Percentiles rank a stretch among this genome's conserved stretches.
These are phyloP conservation scores for Brettanomyces naardenensis DNA, from an alignment of 805 yeast genomes.

Conservation along the genomic window DNA sequence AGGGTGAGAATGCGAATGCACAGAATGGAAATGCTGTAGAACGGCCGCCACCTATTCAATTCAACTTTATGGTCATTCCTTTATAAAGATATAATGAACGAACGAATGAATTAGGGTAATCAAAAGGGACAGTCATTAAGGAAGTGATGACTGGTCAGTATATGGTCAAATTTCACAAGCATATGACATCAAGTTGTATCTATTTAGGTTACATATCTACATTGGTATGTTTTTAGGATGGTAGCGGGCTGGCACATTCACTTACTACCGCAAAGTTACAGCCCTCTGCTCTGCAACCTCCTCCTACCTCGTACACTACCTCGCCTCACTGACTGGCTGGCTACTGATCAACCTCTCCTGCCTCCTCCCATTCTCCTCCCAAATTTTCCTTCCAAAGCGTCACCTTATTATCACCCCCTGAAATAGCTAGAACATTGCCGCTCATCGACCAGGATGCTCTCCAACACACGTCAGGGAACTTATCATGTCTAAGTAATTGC, in stretches of 20 bases:
- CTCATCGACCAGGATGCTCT: conserved; percentile 96
- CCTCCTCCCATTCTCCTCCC: conserved; percentile 91
- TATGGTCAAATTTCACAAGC: neutral
- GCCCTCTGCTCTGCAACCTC: too few relatives aligned
- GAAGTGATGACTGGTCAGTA: neutral
- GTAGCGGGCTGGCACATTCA: too few relatives aligned
- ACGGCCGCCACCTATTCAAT: conserved; percentile 10
- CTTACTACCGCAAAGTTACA: too few relatives aligned
- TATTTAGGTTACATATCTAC: neutral
- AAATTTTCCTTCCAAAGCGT: conserved; percentile 95
- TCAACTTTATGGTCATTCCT: conserved; percentile 22
- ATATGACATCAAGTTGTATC: too few relatives aligned
- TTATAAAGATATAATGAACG: conserved; percentile 7
- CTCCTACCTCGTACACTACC: too few relatives aligned
- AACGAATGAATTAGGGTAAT: too few relatives aligned
- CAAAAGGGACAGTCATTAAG: too few relatives aligned
- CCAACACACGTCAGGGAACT: conserved; percentile 97
- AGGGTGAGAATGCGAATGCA: conserved; percentile 3
- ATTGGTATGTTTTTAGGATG: too few relatives aligned
- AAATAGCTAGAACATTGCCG: conserved; percentile 90
- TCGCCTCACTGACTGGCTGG: neutral
- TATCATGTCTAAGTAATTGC: conserved; percentile 62
- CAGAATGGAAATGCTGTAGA: neutral
- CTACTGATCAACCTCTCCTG: conserved; percentile 93
- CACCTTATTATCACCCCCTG: conserved; percentile 94